Base-by-base conservation (phyloP, 768 basidiomycete genomes). In the Rhizopogon rudus region DNA sequence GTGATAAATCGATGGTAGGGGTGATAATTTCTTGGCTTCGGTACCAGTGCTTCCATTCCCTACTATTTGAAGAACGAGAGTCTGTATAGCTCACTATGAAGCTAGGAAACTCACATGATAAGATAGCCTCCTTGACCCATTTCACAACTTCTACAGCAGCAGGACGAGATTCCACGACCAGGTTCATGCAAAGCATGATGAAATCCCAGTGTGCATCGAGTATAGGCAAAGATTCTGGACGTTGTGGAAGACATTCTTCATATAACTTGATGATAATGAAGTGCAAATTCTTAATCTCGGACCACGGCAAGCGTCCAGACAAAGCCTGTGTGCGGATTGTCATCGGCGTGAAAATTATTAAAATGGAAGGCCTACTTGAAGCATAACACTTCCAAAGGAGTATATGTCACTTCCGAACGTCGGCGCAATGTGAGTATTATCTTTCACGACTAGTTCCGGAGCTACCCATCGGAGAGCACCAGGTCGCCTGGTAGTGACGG, bases 401-500 rank as follows among this genome's bases (percentile, higher is more conserved):
- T 43, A 48, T 7, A 40, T 44, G 29, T 43, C 44, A 14, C n/a
- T 52, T 16, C 25, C 31, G 13, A n/a, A 20, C 3, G 5, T 52
- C 2, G 42, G 44, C 12, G 6, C 10, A 13, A 8, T 43, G 17
- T 13, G 25, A n/a, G 7, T 1, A 3, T 28, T 16, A 3, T 35
- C 20, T 28, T 41, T 20, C 10, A 28, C 20, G 0, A 40, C 44
- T 7, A 41, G 13, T 45, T 57, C 55, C 13, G 56, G 44, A 2
- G 56, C 56, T 10, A 20, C 33, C 52, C 52, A 54, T 14, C 41
- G 40, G 5, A 58, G 3, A 13, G 57, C 44, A 13, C 54, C 57
- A 9, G 17, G 31, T 13, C 17, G 6, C 17, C 17, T 14, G 13
- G 31, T 31, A 48, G 31, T 13, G 17, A 33, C n/a, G 4, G 13